Base-by-base conservation (phyloP, 495 filamentous ascomycete genomes). In the Penicillium arizonense region DNA sequence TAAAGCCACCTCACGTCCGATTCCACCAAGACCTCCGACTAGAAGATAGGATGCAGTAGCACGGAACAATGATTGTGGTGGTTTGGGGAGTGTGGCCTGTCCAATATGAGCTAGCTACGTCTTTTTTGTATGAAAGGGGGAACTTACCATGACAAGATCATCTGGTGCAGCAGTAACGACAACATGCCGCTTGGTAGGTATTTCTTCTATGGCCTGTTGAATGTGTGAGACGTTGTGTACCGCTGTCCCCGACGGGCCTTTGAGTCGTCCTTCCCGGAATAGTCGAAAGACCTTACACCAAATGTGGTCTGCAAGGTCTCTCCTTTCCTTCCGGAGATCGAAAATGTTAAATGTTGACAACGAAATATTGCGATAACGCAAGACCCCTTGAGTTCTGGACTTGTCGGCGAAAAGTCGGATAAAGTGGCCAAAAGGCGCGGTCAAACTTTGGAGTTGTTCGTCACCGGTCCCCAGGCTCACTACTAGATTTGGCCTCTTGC, bases 1-100 rank as follows among this genome's bases (percentile, higher is more conserved):
- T n/a, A 55, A 23, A 18, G 55, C 55, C n/a, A 64, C 39, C 41
- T 47, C 44, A 33, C 57, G 52, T n/a, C 66, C 56, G 6, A 61
- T 50, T 3, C 60, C 60, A 5, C 59, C 53, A 10, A 69, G 53
- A 12, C 65, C 62, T 16, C 56, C 64, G 10, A 62, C 47, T 7
- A 68, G 28, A 30, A 59, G 33, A 35, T 61, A 61, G 37, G 57
- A 47, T n/a, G 44, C 59, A 37, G 54, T 43, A 2, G 21, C 14
- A 28, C 7, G 20, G 54, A 71, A 49, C 26, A 62, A 24, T 10
- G 18, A 18, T 11, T 23, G 30, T 0, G 40, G 13, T 5, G 13
- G 2, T 1, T 42, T 55, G 0, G 52, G 43, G 4, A 52, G 20
- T 1, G 32, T 46, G 18, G 26, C 32, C 59, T 62, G 14, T 4